phyloP scores from a whole-genome alignment of 306 rosid species.

The Dalbergia cochinchinensis region DNA sequence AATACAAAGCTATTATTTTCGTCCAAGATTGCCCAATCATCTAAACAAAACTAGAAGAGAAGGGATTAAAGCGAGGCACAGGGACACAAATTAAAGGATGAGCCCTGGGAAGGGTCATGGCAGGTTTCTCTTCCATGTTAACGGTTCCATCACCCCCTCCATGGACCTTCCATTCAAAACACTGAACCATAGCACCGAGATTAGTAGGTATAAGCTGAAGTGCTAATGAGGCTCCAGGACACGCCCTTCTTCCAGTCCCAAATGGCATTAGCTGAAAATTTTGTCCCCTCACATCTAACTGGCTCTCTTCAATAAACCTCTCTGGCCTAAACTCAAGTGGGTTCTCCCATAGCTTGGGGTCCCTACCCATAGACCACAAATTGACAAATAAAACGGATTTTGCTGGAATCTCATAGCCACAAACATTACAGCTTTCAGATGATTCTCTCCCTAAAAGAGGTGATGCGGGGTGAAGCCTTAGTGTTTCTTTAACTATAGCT shows the following conservation, averaged over 20 bases:
- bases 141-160: neutral
- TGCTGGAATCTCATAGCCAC: slow-evolving; percentile 68
- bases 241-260: slow-evolving; percentile 53
- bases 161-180: slow-evolving; percentile 45
- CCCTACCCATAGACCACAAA: slow-evolving; percentile 74
- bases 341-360: slow-evolving; percentile 64
- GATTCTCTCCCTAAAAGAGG: slow-evolving; percentile 67
- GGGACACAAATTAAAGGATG: slow-evolving; percentile 42
- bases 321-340: slow-evolving; percentile 73
- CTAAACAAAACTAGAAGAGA: neutral
- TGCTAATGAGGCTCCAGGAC: slow-evolving; percentile 45
- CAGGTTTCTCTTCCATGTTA: slow-evolving; percentile 47
- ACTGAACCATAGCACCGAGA: slow-evolving; percentile 41
- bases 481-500: slow-evolving; percentile 79
- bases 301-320: slow-evolving; percentile 56
- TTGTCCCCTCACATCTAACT: slow-evolving; percentile 64
- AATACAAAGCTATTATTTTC: neutral
- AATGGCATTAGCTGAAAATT: slow-evolving; percentile 67
- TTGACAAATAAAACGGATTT: slow-evolving; percentile 59
- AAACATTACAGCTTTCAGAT: slow-evolving; percentile 43
- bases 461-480: slow-evolving; percentile 74
- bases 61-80: neutral
- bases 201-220: slow-evolving; percentile 37
- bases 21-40: neutral
- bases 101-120: slow-evolving; percentile 42